These are phyloP conservation scores for Sporopachydermia cereana DNA, from an alignment of 1,139 yeast genomes.

Conservation along the genomic window DNA sequence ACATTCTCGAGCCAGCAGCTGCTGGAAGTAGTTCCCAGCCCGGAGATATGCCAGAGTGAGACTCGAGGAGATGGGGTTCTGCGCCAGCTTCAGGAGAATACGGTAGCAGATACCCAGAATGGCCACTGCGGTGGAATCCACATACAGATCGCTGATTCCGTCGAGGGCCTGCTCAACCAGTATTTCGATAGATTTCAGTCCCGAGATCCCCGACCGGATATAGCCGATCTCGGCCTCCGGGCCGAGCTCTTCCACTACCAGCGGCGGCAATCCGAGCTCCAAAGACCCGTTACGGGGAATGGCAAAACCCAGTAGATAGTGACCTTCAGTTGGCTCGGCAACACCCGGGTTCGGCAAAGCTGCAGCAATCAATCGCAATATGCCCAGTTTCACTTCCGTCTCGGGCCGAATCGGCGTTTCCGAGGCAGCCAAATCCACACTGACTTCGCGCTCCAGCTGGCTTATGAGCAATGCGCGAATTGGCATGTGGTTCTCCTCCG, in stretches of 20 bases:
- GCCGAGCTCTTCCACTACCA: background rate
- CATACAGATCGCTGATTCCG: constrained; percentile 27
- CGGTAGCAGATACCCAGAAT: constrained; percentile 48
- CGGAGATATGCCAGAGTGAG: constrained; percentile 39
- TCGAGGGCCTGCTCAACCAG: constrained; percentile 39
- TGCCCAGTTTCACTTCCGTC: constrained; percentile 34
- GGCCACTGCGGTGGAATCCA: constrained; percentile 44
- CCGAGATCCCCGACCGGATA: constrained; percentile 39
- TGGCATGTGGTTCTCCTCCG: constrained; percentile 48
- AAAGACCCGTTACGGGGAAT: constrained; percentile 30
- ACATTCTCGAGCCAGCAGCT: constrained; percentile 6
- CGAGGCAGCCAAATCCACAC: constrained; percentile 16
- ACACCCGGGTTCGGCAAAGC: constrained; percentile 34
- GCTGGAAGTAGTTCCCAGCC: constrained; percentile 7
- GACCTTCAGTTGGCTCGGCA: constrained; percentile 46
- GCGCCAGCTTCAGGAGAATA: constrained; percentile 47
- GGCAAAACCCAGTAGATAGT: constrained; percentile 66
- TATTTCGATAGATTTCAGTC: constrained; percentile 42
- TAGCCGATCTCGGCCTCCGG: constrained; percentile 29
- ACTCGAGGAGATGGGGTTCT: constrained; percentile 40
- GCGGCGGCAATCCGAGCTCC: constrained; percentile 24
- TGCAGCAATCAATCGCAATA: constrained; percentile 45
- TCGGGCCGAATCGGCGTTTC: too few species aligned
- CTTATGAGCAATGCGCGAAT: constrained; percentile 64
- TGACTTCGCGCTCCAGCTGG: constrained; percentile 45